Base-by-base conservation (phyloP, 176 grass and related monocot species). In the Bromus sterilis region DNA sequence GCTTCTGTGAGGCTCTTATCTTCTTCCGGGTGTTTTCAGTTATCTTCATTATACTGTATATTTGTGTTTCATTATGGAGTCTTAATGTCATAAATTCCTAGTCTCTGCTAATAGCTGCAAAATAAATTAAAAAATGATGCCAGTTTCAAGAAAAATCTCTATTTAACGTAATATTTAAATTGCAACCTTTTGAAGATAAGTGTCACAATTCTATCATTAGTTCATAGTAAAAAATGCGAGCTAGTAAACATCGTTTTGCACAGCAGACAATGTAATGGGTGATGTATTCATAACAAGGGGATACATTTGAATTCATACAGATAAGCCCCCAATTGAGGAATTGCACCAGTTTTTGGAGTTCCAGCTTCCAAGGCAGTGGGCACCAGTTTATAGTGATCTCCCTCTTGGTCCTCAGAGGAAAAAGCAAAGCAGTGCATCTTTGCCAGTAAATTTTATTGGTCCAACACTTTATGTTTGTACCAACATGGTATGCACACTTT, bases 271-370 rank as follows among this genome's bases (percentile, higher is more conserved):
- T 39, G 11, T 3, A 62, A 79, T 78, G 43, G 11, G 9, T 32
- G 25, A 56, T 75, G 15, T 49, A 57, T 83, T 26, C 56, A 56
- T 51, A 85, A 56, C 42, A 33, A 66, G 40, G 59, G 77, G 56
- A 83, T 73, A 58, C 79, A 25, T 78, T 81, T 44, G 58, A 61
- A 41, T 82, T 68, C 37, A 30, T 80, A 35, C 84, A 98, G 96
- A 98, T 86, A 98, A 98, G 83, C 96, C 96, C 5, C 93, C 84
- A 68, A 82, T 98, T 18, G 89, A 91, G 86, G 96, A 98, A 74
- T 84, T 98, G 46, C 92, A 95, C 69, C 93, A 98, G 39, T 98
- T 98, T 85, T 79, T 98, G 82, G 96, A 98, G 86, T 98, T 98
- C 68, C 96, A 98, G 81, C 86, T 98, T 84, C 93, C 92, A 77